A percentile compares a stretch with the other conserved stretches of the same genome.
phyloP scores from a whole-genome alignment of 2,329 filamentous ascomycete species.

The Penicillium capsulatum region DNA sequence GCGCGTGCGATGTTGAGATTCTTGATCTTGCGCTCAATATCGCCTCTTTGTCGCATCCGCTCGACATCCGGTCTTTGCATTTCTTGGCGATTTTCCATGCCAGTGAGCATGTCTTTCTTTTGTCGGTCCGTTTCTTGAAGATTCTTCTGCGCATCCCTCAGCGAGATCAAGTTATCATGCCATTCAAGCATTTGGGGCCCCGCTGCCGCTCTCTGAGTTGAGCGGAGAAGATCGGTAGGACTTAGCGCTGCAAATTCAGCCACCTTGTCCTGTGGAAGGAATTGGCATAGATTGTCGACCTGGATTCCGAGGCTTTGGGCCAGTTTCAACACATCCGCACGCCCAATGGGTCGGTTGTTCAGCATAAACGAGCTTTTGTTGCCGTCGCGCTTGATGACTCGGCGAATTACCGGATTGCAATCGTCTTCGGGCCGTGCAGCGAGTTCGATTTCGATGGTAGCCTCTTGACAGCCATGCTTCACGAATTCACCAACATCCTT shows the following conservation, averaged over 20 bases:
- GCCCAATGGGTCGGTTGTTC: slow-evolving; percentile 59
- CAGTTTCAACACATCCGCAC: slow-evolving; percentile 63
- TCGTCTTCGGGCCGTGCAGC: slow-evolving; percentile 55
- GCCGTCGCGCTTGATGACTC: slow-evolving; percentile 75
- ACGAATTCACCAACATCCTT: slow-evolving; percentile 85
- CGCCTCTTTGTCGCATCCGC: slow-evolving; percentile 69
- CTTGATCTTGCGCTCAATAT: slow-evolving; percentile 60
- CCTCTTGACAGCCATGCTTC: slow-evolving; percentile 76
- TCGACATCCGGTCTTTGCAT: slow-evolving; percentile 77
- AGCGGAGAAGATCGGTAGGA: slow-evolving; percentile 73
- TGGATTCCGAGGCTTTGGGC: slow-evolving; percentile 77
- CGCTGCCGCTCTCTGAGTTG: slow-evolving; percentile 85
- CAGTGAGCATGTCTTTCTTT: slow-evolving; percentile 61
- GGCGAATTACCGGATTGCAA: slow-evolving; percentile 67
- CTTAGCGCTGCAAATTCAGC: slow-evolving; percentile 85
- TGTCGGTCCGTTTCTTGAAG: slow-evolving; percentile 57
- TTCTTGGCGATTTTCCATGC: slow-evolving; percentile 68
- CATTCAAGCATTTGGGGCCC: slow-evolving; percentile 72
- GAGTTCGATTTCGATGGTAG: slow-evolving; percentile 86
- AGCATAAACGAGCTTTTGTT: slow-evolving; percentile 77
- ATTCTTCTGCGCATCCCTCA: slow-evolving; percentile 66
- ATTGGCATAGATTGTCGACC: slow-evolving; percentile 96
- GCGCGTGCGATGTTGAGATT: slow-evolving; percentile 63
- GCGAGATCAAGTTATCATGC: slow-evolving; percentile 68
- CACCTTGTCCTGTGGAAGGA: slow-evolving; percentile 91